These are phyloP conservation scores for Aspergillus vadensis DNA, from an alignment of 2,329 filamentous ascomycete genomes.

Conservation along the genomic window DNA sequence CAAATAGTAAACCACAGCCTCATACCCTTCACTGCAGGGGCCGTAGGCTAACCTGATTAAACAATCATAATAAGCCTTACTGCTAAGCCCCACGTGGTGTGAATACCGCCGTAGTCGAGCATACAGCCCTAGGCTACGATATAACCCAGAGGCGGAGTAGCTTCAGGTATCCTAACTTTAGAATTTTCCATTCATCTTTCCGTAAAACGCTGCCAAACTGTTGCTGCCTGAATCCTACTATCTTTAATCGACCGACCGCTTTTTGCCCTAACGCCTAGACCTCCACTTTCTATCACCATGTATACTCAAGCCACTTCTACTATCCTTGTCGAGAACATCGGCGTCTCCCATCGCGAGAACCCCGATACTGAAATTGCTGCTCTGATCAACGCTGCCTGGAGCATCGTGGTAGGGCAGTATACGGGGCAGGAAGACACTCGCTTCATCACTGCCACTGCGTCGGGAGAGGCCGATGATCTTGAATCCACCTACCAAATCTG, in stretches of 20 bases:
- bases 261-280: background rate
- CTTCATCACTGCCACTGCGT: background rate
- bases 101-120: background rate
- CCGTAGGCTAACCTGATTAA: background rate
- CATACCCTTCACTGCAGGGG: background rate
- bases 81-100: background rate
- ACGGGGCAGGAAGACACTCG: background rate
- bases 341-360: background rate
- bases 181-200: background rate
- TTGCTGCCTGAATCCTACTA: background rate
- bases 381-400: background rate
- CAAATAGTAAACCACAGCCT: background rate
- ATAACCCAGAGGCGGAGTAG: background rate
- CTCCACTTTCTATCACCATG: background rate
- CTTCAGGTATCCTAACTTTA: background rate
- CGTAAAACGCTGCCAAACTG: background rate
- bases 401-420: background rate
- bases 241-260: background rate
- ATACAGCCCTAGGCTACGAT: background rate
- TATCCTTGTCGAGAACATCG: background rate
- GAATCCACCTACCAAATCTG: background rate
- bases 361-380: background rate
- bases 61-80: background rate
- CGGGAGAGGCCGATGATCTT: background rate
- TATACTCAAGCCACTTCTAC: background rate